These are phyloP conservation scores for Candida sanyaensis DNA, from an alignment of 1,139 yeast genomes.

Conservation along the genomic window DNA sequence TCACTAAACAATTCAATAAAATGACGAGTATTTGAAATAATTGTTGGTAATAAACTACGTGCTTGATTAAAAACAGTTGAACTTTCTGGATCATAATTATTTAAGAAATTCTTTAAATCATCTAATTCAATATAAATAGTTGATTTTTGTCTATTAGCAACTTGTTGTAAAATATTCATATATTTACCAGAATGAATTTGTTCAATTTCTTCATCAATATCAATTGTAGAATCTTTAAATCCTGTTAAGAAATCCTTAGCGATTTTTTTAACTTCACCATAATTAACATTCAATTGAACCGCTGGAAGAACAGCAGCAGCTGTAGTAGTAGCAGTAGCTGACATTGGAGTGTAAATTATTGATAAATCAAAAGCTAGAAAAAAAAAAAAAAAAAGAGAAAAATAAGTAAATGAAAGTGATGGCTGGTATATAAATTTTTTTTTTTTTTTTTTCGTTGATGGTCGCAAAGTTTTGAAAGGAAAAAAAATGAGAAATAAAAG, in stretches of 20 bases:
- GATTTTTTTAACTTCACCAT: slow-evolving; percentile 52
- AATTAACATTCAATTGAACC: slow-evolving; percentile 63
- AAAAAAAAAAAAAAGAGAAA: not conserved
- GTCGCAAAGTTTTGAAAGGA: not conserved
- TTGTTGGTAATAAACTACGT: slow-evolving; percentile 52
- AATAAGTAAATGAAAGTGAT: not conserved
- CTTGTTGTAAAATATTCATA: slow-evolving; percentile 68
- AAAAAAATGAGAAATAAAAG: too few relatives aligned
- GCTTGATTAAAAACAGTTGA: slow-evolving; percentile 21
- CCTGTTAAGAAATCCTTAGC: slow-evolving; percentile 62
- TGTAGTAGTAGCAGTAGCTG: slow-evolving; percentile 34
- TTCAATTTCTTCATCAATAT: slow-evolving; percentile 17
- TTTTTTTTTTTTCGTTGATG: not conserved
- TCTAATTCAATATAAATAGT: slow-evolving; percentile 78
- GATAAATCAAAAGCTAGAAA: not conserved
- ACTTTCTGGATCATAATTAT: slow-evolving; percentile 30
- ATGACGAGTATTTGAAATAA: slow-evolving; percentile 73
- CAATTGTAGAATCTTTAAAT: slow-evolving; percentile 46
- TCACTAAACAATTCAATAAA: slow-evolving; percentile 76
- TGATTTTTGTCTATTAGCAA: slow-evolving; percentile 79
- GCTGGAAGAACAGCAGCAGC: slow-evolving; percentile 48
- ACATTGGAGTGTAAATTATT: slow-evolving; percentile 18
- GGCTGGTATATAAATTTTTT: not conserved
- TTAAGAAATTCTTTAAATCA: slow-evolving; percentile 72
- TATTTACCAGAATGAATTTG: slow-evolving; percentile 50